Evolutionary conservation across 2,329 filamentous ascomycete genomes (phyloP).

Genomic region (Tolypocladium pustulatum): DNA sequence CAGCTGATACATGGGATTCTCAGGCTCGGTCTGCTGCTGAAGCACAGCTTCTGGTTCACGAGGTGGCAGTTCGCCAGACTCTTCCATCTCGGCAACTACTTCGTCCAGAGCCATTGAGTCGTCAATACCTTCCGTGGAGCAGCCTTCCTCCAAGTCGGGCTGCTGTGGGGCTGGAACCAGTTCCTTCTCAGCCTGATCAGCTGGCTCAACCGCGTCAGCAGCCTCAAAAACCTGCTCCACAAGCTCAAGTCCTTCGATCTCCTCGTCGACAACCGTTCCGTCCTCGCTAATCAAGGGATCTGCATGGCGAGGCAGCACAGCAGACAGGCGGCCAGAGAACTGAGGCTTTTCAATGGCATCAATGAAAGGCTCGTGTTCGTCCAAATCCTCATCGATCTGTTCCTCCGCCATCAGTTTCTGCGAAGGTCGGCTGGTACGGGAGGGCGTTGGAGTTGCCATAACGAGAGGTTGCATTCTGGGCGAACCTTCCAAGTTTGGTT

Average conservation of each 20-base stretch:
- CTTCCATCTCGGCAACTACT: slow-evolving; percentile 5
- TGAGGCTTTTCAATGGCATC: slow-evolving; percentile 23
- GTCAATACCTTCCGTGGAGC: slow-evolving; percentile 1
- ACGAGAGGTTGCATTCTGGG: slow-evolving; percentile 26
- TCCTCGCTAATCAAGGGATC: slow-evolving; percentile 27
- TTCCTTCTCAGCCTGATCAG: not conserved
- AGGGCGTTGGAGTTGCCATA: slow-evolving; percentile 17
- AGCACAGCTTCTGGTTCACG: not conserved
- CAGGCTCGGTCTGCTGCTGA: slow-evolving; percentile 1
- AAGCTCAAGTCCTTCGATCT: slow-evolving; percentile 4
- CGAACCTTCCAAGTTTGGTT: slow-evolving; percentile 13
- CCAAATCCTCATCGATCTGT: slow-evolving; percentile 10
- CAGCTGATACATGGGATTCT: slow-evolving; percentile 23
- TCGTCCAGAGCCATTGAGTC: slow-evolving; percentile 15
- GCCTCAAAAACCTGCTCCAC: not conserved
- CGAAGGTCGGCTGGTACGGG: slow-evolving; percentile 17
- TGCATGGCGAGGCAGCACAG: slow-evolving; percentile 30
- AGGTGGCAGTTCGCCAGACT: slow-evolving; percentile 3
- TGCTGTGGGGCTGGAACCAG: not conserved
- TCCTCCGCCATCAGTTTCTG: slow-evolving; percentile 27
- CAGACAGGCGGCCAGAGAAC: slow-evolving; percentile 35
- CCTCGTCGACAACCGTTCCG: slow-evolving; percentile 18
- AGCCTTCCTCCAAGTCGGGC: not conserved
- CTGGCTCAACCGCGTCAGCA: not conserved
- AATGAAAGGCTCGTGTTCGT: slow-evolving; percentile 20